phyloP scores from a whole-genome alignment of 2,329 filamentous ascomycete genomes.

The Tolypocladium ovalisporum region DNA sequence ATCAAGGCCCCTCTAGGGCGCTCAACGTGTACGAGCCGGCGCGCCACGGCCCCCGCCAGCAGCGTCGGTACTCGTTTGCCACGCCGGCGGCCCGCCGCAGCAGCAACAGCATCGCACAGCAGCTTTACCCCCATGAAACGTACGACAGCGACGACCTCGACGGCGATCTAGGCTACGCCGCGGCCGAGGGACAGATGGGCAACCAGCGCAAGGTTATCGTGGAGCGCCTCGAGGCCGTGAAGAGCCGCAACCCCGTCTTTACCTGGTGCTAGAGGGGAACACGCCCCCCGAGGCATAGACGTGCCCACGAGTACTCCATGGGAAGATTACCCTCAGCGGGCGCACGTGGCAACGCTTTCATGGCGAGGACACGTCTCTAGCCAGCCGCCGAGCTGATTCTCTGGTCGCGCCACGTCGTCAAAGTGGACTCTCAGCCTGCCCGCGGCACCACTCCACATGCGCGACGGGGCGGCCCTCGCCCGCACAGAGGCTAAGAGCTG shows the following conservation, averaged over 20 bases:
- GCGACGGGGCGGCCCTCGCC: neutral
- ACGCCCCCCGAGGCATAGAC: neutral
- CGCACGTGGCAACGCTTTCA: neutral
- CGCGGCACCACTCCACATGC: neutral
- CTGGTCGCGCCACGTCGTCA: neutral
- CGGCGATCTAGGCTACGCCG: constrained; percentile 88
- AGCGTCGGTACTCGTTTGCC: constrained; percentile 44
- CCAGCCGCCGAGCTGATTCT: neutral
- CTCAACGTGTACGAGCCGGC: constrained; percentile 34
- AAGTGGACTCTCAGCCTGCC: neutral
- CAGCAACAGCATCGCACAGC: constrained; percentile 40
- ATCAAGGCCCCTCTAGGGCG: constrained; percentile 28
- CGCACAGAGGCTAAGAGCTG: neutral
- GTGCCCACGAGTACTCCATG: neutral
- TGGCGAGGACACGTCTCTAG: neutral
- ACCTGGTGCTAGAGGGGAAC: constrained; percentile 67
- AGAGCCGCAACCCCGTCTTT: constrained; percentile 90
- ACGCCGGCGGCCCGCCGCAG: constrained; percentile 34
- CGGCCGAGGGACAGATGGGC: constrained; percentile 86
- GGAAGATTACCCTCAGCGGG: neutral
- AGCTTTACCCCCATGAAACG: constrained; percentile 46
- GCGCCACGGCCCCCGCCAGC: constrained; percentile 29
- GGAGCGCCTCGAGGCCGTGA: constrained; percentile 89
- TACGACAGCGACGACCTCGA: constrained; percentile 68
- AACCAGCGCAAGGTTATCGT: constrained; percentile 92